Evolutionary conservation across 805 yeast species (phyloP).

Genomic region (Yamadazyma endophytica): DNA sequence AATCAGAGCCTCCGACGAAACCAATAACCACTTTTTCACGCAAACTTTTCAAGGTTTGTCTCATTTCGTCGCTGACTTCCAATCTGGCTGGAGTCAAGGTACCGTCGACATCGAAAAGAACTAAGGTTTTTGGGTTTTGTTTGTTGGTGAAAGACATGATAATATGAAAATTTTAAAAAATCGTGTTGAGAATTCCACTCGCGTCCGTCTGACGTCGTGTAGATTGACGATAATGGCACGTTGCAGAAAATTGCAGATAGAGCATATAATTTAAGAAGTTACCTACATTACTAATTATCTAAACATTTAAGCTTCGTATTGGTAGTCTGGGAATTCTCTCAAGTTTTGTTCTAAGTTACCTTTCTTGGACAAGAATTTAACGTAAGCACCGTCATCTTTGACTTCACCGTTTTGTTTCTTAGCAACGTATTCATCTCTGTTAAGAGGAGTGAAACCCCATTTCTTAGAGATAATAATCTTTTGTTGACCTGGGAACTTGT

Average conservation of each 20-base stretch:
- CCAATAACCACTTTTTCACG: conserved; percentile 94
- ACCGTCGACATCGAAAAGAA: conserved; percentile 96
- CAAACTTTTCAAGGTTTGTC: conserved; percentile 60
- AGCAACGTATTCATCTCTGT: conserved; percentile 94
- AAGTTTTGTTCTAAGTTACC: conserved; percentile 93
- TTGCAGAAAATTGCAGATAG: not conserved
- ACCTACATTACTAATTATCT: no score
- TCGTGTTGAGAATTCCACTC: conserved; percentile 2
- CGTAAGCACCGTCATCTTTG: conserved; percentile 99
- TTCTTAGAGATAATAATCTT: conserved; percentile 98
- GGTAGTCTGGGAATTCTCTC: conserved; percentile 89
- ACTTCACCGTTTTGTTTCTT: conserved; percentile 97
- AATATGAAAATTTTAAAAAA: not conserved
- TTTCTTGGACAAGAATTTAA: conserved; percentile 95
- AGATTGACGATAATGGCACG: not conserved
- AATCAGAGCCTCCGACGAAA: conserved; percentile 96
- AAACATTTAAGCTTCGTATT: conserved; percentile 47
- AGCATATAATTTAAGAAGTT: no score
- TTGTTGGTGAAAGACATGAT: conserved; percentile 62
- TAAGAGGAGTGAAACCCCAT: conserved; percentile 99
- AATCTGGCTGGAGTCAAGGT: conserved; percentile 97
- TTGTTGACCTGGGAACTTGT: conserved; percentile 99
- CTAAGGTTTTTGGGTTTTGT: conserved; percentile 82
- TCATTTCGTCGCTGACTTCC: conserved; percentile 72
- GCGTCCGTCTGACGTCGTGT: conserved; percentile 1